phyloP scores from a whole-genome alignment of 768 basidiomycete genomes.

The Boletus barrowsii region DNA sequence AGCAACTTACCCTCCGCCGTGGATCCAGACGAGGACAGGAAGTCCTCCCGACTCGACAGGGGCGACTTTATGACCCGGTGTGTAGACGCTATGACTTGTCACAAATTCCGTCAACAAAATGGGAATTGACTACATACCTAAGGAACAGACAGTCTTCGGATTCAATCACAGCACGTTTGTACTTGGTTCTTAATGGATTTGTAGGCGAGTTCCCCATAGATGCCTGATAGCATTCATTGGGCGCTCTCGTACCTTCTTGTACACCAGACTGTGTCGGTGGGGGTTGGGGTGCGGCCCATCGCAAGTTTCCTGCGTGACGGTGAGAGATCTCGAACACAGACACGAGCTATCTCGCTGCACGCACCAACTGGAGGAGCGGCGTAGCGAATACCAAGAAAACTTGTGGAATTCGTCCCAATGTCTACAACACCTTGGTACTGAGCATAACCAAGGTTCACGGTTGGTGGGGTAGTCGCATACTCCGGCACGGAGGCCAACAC shows the following conservation, averaged over 20 bases:
- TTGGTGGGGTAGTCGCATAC: not conserved
- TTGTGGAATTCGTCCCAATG: not conserved
- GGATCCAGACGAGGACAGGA: constrained; percentile 8
- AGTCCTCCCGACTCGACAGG: constrained; percentile 2
- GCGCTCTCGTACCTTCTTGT: not conserved
- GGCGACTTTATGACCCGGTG: not conserved
- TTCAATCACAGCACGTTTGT: not conserved
- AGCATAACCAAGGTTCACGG: constrained; percentile 4
- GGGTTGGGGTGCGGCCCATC: constrained; percentile 2
- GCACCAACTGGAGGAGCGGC: constrained; percentile 6
- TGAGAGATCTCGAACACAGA: not conserved
- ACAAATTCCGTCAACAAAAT: not conserved
- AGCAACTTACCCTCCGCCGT: constrained; percentile 4
- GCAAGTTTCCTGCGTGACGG: not conserved
- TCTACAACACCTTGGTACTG: constrained; percentile 4
- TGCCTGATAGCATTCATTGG: not conserved
- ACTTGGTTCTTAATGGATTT: not conserved
- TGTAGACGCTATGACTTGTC: not conserved
- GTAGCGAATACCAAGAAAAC: constrained; percentile 4
- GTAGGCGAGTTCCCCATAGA: not conserved
- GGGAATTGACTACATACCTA: not conserved
- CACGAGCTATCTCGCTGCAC: not conserved
- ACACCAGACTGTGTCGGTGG: not conserved
- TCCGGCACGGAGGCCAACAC: not conserved
- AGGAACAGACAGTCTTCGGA: constrained; percentile 10